phyloP scores from a whole-genome alignment of 345 rosid genomes.

The Melastoma malabathricum region DNA sequence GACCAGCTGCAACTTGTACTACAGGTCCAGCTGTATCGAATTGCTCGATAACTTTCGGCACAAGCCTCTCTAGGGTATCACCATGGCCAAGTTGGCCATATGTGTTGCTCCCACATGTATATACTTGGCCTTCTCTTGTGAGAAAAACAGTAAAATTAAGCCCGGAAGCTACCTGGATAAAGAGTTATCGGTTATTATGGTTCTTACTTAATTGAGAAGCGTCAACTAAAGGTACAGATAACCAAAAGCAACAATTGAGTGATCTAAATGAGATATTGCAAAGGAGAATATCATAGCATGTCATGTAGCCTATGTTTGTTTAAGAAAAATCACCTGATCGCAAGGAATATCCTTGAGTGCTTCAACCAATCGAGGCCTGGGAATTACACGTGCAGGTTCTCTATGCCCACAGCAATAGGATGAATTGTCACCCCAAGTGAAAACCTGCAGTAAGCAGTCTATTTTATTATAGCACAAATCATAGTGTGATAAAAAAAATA shows the following conservation, averaged over 20 bases:
- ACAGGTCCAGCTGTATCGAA: slow-evolving; percentile 48
- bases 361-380: slow-evolving; percentile 76
- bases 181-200: slow-evolving; percentile 4
- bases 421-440: slow-evolving; percentile 92
- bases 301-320: too few relatives aligned
- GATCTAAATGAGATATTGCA: too few relatives aligned
- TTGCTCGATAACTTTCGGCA: slow-evolving; percentile 48
- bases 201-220: too few relatives aligned
- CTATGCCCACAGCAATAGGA: slow-evolving; percentile 78
- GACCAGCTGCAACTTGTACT: slow-evolving; percentile 80
- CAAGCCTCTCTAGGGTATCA: slow-evolving; percentile 62
- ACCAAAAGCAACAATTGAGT: too few relatives aligned
- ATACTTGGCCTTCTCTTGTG: slow-evolving; percentile 63
- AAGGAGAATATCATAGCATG: too few relatives aligned
- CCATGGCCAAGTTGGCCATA: slow-evolving; percentile 96
- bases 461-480: neutral
- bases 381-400: slow-evolving; percentile 65
- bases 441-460: slow-evolving; percentile 39
- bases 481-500: neutral
- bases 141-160: slow-evolving; percentile 78
- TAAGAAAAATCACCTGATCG: slow-evolving; percentile 44
- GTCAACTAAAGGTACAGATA: too few relatives aligned
- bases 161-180: slow-evolving; percentile 81
- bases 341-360: slow-evolving; percentile 68
- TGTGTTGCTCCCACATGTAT: slow-evolving; percentile 68